Base-by-base conservation (phyloP, 768 basidiomycete species). In the Panellus pusillus region DNA sequence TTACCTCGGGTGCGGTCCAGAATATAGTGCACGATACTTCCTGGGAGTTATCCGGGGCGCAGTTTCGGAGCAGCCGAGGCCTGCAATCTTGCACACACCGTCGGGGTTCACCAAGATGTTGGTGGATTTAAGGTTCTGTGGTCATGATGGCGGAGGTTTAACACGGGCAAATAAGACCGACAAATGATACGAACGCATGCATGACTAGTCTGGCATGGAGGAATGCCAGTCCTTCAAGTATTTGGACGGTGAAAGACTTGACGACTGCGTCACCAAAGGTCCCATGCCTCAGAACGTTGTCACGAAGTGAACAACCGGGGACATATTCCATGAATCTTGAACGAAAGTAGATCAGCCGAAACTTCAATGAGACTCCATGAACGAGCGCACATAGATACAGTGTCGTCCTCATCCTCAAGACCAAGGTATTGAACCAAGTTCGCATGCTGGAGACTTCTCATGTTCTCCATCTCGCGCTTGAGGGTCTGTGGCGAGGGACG, bases 1-100 rank as follows among this genome's bases (percentile, higher is more conserved):
- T 41, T 44, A 89, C 81, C 69, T 84, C 87, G 0, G 88, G 88
- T 2, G 89, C 88, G 83, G 89, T 89, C 89, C 89, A 91, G 67
- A 88, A 91, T 27, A 62, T 53, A 8, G 54, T 43, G 27, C 48
- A 18, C 6, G 54, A 51, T 5, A 60, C 54, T 14, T 50, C 59
- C 7, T 44, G 8, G 79, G 60, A 87, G 81, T 53, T 80, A 79
- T 68, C 89, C 39, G 86, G 27, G 42, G 3, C 18, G 45, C 32
- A 0, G 50, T 40, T 11, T 39, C 44, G 24, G 51, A 50, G 31
- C 59, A 60, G 9, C 54, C 31, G 86, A 15, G 84, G 84, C 54
- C 59, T 40, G 44, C 51, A 19, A 91, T 91, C 72, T 91, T 90
- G 76, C 88, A 89, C 44, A 81, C 69, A 2, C 90, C 89, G 18